Evolutionary conservation across 768 basidiomycete species (phyloP).

Genomic region (Boletus vermiculosoides): DNA sequence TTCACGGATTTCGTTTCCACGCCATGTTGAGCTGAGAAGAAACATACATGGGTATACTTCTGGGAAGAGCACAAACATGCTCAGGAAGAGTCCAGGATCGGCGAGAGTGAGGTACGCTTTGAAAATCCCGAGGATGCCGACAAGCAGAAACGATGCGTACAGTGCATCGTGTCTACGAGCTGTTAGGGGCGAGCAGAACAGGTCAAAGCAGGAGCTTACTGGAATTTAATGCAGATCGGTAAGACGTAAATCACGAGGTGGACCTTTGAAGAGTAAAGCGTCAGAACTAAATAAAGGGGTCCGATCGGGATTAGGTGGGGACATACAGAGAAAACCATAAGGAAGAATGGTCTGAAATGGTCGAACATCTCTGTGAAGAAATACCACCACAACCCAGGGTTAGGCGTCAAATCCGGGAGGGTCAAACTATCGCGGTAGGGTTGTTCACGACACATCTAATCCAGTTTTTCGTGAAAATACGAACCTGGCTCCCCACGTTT

Average conservation of each 20-base stretch:
- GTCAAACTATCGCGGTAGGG: conserved; percentile 50
- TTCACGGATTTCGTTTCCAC: neutral
- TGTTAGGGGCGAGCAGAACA: neutral
- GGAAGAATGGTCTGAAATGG: conserved; percentile 93
- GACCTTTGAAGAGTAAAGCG: conserved; percentile 43
- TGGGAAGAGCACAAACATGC: conserved; percentile 78
- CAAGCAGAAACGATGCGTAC: conserved; percentile 71
- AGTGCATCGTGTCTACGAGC: conserved; percentile 73
- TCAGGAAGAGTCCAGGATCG: conserved; percentile 84
- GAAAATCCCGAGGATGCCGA: conserved; percentile 79
- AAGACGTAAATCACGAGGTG: conserved; percentile 81
- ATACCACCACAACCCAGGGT: conserved; percentile 97
- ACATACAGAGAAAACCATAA: conserved; percentile 88
- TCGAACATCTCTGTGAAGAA: conserved; percentile 99
- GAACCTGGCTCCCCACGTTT: conserved; percentile 87
- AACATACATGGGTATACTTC: conserved; percentile 78
- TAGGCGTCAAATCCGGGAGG: conserved; percentile 89
- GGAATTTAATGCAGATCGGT: conserved; percentile 87
- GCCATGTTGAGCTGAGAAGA: conserved; percentile 6
- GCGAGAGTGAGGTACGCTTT: conserved; percentile 92
- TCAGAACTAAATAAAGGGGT: neutral
- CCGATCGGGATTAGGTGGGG: neutral
- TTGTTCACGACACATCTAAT: neutral
- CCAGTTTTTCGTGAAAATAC: conserved; percentile 5
- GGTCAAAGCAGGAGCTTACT: conserved; percentile 43